These are phyloP conservation scores for Fusarium anthophilum DNA, from an alignment of 2,329 filamentous ascomycete genomes.

Conservation along the genomic window DNA sequence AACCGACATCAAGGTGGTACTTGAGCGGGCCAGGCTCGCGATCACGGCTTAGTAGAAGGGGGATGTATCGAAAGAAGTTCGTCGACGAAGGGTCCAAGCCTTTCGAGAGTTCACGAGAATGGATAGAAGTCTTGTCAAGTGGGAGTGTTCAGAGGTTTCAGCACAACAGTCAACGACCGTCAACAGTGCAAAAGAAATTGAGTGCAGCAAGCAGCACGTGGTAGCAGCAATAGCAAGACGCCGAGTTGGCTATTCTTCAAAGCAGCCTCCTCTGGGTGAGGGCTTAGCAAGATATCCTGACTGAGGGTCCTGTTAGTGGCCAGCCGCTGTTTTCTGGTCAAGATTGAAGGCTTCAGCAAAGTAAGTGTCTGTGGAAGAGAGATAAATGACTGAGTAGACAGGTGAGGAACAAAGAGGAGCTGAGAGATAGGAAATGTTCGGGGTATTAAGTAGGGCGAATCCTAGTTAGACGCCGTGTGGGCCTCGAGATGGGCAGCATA, in stretches of 20 bases:
- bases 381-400: conserved; percentile 1
- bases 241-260: conserved; percentile 39
- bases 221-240: conserved; percentile 39
- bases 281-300: conserved; percentile 40
- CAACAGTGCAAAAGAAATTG: conserved; percentile 8
- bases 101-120: conserved; percentile 8
- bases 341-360: conserved; percentile 15
- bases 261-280: conserved; percentile 32
- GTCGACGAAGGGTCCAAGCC: conserved; percentile 11
- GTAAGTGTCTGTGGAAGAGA: background rate
- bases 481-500: conserved; percentile 22
- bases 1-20: conserved; percentile 68
- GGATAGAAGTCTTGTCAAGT: conserved; percentile 1
- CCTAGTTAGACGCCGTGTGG: conserved; percentile 23
- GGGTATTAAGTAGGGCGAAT: conserved; percentile 32
- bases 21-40: conserved; percentile 44
- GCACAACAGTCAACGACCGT: conserved; percentile 5
- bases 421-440: conserved; percentile 11
- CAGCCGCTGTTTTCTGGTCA: conserved; percentile 31
- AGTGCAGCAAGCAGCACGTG: conserved; percentile 34
- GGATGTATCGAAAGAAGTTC: conserved; percentile 10
- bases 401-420: conserved; percentile 7
- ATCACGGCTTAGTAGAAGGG: conserved; percentile 22
- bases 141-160: conserved; percentile 1
- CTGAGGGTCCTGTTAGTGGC: conserved; percentile 34